Conservation (phyloP, 2,329 filamentous ascomycete species). For the Trichoderma atroviride region DNA sequence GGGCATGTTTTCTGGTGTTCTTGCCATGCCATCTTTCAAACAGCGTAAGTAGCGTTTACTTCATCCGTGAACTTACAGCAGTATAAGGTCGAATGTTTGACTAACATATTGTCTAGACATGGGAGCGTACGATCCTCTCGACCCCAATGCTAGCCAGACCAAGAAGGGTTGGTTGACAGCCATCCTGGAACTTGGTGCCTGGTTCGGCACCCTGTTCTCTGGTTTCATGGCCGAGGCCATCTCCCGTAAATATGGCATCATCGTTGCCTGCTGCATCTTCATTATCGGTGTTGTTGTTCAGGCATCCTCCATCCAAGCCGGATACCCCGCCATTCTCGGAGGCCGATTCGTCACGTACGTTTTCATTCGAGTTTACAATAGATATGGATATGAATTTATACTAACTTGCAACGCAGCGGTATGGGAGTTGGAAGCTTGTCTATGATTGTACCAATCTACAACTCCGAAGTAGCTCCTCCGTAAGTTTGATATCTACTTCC, state of each 20-base stretch:
- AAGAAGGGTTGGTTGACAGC: slow-evolving; percentile 64
- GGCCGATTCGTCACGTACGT: slow-evolving; percentile 69
- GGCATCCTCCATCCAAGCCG: slow-evolving; percentile 56
- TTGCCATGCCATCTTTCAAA: slow-evolving; percentile 59
- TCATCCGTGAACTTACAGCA: background rate
- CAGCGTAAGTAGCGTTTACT: slow-evolving; percentile 43
- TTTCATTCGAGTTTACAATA: background rate
- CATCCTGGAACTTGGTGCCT: slow-evolving; percentile 76
- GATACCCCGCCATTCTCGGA: slow-evolving; percentile 64
- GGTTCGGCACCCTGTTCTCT: slow-evolving; percentile 71
- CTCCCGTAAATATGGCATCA: slow-evolving; percentile 69
- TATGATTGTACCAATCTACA: slow-evolving; percentile 65
- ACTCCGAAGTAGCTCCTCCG: slow-evolving; percentile 50
- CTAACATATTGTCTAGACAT: slow-evolving; percentile 48
- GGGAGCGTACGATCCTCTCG: slow-evolving; percentile 54
- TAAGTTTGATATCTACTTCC: slow-evolving; percentile 17
- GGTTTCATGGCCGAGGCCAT: slow-evolving; percentile 71
- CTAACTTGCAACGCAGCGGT: slow-evolving; percentile 44
- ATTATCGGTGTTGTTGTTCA: slow-evolving; percentile 72
- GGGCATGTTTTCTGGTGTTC: slow-evolving; percentile 63
- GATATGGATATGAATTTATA: background rate
- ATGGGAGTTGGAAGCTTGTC: slow-evolving; percentile 70
- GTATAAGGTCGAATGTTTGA: slow-evolving; percentile 49
- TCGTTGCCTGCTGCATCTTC: slow-evolving; percentile 68
- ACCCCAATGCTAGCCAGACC: slow-evolving; percentile 50